These are phyloP conservation scores for Coemansia sp. DNA, from an alignment of 192 early-diverging fungal genomes.

Conservation along the genomic window DNA sequence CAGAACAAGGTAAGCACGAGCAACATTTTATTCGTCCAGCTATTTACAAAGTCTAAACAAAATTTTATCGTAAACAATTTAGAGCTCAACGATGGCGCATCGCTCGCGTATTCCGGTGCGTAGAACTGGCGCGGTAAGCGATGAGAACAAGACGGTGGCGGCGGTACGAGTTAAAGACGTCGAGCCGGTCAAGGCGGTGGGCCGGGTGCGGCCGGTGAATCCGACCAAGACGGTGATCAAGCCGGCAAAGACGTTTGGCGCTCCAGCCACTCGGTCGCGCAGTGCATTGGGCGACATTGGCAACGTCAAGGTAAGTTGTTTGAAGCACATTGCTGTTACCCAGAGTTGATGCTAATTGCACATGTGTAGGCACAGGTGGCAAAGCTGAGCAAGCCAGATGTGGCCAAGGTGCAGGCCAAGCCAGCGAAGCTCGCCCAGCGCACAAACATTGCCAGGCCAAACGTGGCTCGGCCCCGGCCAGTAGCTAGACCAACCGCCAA, in stretches of 20 bases:
- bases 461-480: neutral
- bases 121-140: slow-evolving; percentile 20
- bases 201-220: slow-evolving; percentile 13
- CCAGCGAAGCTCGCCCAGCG: slow-evolving; percentile 13
- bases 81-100: slow-evolving; percentile 40
- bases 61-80: slow-evolving; percentile 12
- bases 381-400: slow-evolving; percentile 32
- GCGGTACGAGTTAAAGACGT: slow-evolving; percentile 5
- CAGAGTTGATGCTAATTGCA: neutral
- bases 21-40: neutral
- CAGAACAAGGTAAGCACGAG: slow-evolving; percentile 43
- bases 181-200: slow-evolving; percentile 16
- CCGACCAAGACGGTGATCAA: neutral
- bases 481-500: neutral
- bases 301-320: slow-evolving; percentile 20
- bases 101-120: slow-evolving; percentile 49
- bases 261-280: slow-evolving; percentile 16
- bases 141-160: slow-evolving; percentile 34
- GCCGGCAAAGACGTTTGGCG: slow-evolving; percentile 25
- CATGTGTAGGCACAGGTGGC: slow-evolving; percentile 1
- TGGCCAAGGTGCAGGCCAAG: slow-evolving; percentile 26
- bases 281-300: slow-evolving; percentile 32
- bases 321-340: neutral
- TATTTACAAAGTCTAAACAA: neutral
- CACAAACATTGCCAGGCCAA: slow-evolving; percentile 16